A percentile compares a stretch with the other conserved stretches of the same genome.
These are phyloP conservation scores for Capronia coronata DNA, from an alignment of 2,329 filamentous ascomycete genomes.

Conservation along the genomic window DNA sequence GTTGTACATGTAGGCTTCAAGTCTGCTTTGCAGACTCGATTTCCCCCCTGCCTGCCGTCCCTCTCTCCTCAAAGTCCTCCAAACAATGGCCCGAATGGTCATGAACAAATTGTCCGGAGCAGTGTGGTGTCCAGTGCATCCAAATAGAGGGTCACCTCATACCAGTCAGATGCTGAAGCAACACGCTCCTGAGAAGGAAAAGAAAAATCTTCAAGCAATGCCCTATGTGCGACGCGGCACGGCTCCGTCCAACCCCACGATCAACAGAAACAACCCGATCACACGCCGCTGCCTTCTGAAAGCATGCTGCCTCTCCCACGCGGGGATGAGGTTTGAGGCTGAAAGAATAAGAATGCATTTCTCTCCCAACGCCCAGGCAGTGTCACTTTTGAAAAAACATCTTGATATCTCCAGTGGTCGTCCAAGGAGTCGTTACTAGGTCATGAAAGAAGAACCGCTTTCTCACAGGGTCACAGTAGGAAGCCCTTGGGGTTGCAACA, in stretches of 20 bases:
- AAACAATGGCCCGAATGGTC: slow-evolving; percentile 4
- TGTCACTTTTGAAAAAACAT: neutral
- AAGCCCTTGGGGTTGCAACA: slow-evolving; percentile 40
- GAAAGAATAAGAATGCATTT: neutral
- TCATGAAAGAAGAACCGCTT: slow-evolving; percentile 11
- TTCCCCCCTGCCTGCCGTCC: neutral
- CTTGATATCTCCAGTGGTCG: neutral
- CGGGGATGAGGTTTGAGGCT: neutral
- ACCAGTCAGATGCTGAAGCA: slow-evolving; percentile 7
- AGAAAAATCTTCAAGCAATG: slow-evolving; percentile 9
- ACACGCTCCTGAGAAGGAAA: slow-evolving; percentile 14
- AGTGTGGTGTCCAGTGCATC: slow-evolving; percentile 10
- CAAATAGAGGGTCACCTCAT: neutral
- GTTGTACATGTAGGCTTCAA: slow-evolving; percentile 7
- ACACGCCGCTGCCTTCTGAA: neutral
- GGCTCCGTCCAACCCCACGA: neutral
- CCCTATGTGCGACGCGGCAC: slow-evolving; percentile 8
- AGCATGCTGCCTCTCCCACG: slow-evolving; percentile 5
- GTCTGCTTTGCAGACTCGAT: slow-evolving; percentile 13
- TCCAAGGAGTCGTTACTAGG: slow-evolving; percentile 17
- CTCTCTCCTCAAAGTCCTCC: slow-evolving; percentile 10
- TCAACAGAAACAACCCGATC: neutral
- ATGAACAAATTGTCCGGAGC: slow-evolving; percentile 10
- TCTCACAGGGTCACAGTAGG: slow-evolving; percentile 31
- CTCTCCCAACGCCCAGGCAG: neutral